Base-by-base conservation (phyloP, 225 moss, liverwort and hornwort genomes). In the Straminergon stramineum region DNA sequence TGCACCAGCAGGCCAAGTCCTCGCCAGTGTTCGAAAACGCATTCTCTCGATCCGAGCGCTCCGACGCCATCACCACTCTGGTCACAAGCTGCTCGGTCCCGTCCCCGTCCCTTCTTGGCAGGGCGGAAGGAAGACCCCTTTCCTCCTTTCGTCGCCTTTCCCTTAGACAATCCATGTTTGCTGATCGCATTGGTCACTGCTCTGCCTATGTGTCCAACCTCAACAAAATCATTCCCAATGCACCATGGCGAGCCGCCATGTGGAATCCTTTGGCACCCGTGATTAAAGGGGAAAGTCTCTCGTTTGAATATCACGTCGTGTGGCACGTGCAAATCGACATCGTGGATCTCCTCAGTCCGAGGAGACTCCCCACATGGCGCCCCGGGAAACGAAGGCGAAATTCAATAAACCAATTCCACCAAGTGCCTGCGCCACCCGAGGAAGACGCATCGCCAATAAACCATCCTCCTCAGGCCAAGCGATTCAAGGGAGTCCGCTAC, bases 161-260 rank as follows among this genome's bases (percentile, higher is more conserved):
- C 3, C 2, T 5, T 3, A 55, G 77, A 21, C 3, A 35, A 23
- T 77, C 77, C 18, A 53, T 77, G 53, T 10, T 22, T 0, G 1
- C 22, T 11, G 0, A 0, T 22, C 7, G 0, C 45, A 0, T 0
- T 0, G 75, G 75, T 2, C 0, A 1, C 2, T 1, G 1, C 0
- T 4, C 0, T 18, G 31, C 0, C 31, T 0, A 1, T 7, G 75
- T 18, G 19, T 32, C 12, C 32, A 32, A 20, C 32, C 2, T 32
- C 19, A 0, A 17, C 6, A 17, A 75, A 75, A 2, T 75, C 10
- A 0, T 51, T 32, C 12, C 12, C 75, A 11, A 31, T 28, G 30
- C 0, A 27, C 43, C 3, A 5, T 3, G 4, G 22, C 23, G 2
- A 0, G 5, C 0, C 2, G 11, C 6, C 34, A 5, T 1, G 20